Conservation (phyloP, 2,329 filamentous ascomycete genomes). For the Cadophora sp. region DNA sequence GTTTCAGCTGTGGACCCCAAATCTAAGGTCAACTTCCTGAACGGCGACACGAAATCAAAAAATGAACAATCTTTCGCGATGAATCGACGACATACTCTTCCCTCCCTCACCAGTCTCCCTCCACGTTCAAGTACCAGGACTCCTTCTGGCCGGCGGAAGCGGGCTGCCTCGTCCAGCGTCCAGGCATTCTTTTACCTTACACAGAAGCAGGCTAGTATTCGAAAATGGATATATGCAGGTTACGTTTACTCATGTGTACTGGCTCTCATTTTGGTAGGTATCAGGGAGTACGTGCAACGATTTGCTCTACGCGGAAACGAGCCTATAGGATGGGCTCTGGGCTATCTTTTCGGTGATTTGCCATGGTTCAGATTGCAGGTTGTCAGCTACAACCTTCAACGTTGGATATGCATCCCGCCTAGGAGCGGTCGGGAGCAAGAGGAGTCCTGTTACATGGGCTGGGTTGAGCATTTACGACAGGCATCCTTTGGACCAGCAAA, state of each 20-base stretch:
- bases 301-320: conserved; percentile 76
- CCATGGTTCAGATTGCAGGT: conserved; percentile 75
- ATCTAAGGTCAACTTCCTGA: conserved; percentile 22
- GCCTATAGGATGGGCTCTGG: conserved; percentile 89
- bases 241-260: conserved; percentile 77
- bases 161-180: conserved; percentile 67
- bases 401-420: conserved; percentile 77
- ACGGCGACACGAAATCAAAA: conserved; percentile 23
- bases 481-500: conserved; percentile 76
- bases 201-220: conserved; percentile 72
- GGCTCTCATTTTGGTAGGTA: conserved; percentile 69
- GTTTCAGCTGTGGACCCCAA: conserved; percentile 37
- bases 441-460: conserved; percentile 58
- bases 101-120: conserved; percentile 48
- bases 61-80: conserved; percentile 48
- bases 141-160: conserved; percentile 69
- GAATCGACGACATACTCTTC: conserved; percentile 58
- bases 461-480: conserved; percentile 70
- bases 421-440: conserved; percentile 45
- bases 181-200: conserved; percentile 83
- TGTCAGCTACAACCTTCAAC: conserved; percentile 69
- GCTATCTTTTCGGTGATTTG: conserved; percentile 86
- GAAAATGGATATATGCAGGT: conserved; percentile 84
- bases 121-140: conserved; percentile 52
- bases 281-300: conserved; percentile 72